These are phyloP conservation scores for Lachancea meyersii DNA, from an alignment of 805 yeast species.

Conservation along the genomic window DNA sequence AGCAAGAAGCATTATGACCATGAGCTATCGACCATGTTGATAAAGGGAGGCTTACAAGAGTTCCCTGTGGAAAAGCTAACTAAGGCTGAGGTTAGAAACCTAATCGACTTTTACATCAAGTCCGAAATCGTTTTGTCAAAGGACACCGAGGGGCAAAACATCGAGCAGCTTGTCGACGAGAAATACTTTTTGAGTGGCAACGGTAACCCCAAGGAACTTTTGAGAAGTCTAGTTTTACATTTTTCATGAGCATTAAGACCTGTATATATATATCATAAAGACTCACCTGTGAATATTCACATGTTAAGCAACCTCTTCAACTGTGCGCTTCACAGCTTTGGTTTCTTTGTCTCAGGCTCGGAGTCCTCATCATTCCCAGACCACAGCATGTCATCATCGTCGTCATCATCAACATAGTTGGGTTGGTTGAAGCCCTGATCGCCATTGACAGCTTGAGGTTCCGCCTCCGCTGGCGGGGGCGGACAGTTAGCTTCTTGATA, in stretches of 20 bases:
- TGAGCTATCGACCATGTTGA: constrained; percentile 45
- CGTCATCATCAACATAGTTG: constrained; percentile 30
- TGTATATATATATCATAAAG: constrained; percentile 1
- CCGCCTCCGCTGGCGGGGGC: constrained; percentile 4
- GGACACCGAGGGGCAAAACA: constrained; percentile 28
- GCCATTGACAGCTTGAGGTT: constrained; percentile 3
- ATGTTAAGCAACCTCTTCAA: no score
- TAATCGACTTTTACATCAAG: constrained; percentile 37
- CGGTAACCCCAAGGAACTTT: constrained; percentile 55
- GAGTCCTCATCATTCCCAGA: constrained; percentile 21
- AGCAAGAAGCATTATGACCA: constrained; percentile 45
- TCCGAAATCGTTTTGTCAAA: constrained; percentile 38
- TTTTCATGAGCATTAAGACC: constrained; percentile 7
- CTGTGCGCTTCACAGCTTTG: neutral
- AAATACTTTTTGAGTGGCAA: constrained; percentile 54
- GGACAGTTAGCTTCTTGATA: constrained; percentile 4
- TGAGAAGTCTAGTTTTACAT: constrained; percentile 32
- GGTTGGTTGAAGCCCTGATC: constrained; percentile 15
- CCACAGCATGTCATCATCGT: constrained; percentile 25
- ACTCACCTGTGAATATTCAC: constrained; percentile 10
- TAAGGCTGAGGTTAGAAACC: constrained; percentile 39
- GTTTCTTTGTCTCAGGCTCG: constrained; percentile 3
- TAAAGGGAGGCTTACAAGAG: constrained; percentile 33
- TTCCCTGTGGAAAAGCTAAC: constrained; percentile 40
- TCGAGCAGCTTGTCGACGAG: constrained; percentile 39